Evolutionary conservation across 2,329 filamentous ascomycete genomes (phyloP).

Genomic region (Ophiocordyceps robertsii): DNA sequence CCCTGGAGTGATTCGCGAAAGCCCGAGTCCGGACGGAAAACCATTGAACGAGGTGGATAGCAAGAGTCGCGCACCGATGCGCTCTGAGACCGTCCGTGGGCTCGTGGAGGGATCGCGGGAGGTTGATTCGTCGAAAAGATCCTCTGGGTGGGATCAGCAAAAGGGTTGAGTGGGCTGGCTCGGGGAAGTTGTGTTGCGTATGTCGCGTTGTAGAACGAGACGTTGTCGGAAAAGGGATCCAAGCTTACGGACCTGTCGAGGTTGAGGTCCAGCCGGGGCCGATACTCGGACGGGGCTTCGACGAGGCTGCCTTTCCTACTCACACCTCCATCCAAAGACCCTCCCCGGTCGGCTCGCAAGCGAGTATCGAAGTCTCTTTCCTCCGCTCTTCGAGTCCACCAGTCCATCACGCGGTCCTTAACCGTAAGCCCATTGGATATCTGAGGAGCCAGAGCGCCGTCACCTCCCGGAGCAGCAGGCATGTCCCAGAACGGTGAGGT

Average conservation of each 20-base stretch:
- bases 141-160: constrained; percentile 28
- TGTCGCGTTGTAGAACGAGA: constrained; percentile 22
- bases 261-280: constrained; percentile 24
- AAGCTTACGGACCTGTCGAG: constrained; percentile 14
- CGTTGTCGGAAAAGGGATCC: constrained; percentile 35
- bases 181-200: constrained; percentile 13
- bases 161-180: constrained; percentile 21
- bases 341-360: background rate
- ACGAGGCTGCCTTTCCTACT: background rate
- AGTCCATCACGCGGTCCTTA: constrained; percentile 7
- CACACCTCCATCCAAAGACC: background rate
- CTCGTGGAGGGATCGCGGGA: constrained; percentile 29
- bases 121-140: constrained; percentile 18
- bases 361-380: constrained; percentile 10
- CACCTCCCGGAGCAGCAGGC: constrained; percentile 2
- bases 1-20: constrained; percentile 28
- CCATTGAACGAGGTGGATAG: constrained; percentile 14
- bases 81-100: constrained; percentile 31
- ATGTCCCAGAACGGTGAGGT: constrained; percentile 36
- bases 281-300: constrained; percentile 19
- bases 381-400: constrained; percentile 29
- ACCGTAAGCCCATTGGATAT: background rate
- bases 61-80: constrained; percentile 11
- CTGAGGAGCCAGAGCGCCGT: background rate
- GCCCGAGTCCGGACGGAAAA: constrained; percentile 16